Evolutionary conservation across 78 protist species (phyloP), one percentile per base, ranked within the genome.

Genomic region (Protostelium mycophagum): DNA sequence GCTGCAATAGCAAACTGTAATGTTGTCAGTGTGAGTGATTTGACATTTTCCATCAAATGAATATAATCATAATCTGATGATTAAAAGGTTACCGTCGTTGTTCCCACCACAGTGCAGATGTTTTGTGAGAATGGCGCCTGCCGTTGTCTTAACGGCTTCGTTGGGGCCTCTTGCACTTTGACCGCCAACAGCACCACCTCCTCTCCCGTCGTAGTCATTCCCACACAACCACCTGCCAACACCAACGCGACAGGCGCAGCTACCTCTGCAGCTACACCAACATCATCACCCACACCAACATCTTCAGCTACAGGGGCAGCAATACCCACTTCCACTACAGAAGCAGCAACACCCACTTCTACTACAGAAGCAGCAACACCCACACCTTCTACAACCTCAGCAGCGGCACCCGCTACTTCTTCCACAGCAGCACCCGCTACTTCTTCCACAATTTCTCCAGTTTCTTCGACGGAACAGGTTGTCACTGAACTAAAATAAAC

Each of bases 211-310:
- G 9, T 87, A 73, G 87, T 88, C 35, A 37, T 38, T 36, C 35
- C 91, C 35, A 84, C 73, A 84, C 1, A 73, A 36, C 0, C 36
- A n/a, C 63, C 5, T 85, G 38, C 9, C 38, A 36, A 10, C 38
- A 16, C 10, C 10, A 36, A 25, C 28, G 73, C 10, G 28, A 10
- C 91, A 89, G 85, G 85, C 37, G 0, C 37, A 1, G 38, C 86
- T 83, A 1, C 36, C 84, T 0, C n/a, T 85, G 85, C 91, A 89
- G 38, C 86, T 39, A 83, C 90, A 88, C 28, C 87, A 28, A 85
- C 87, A 28, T 10, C 23, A 28, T 10, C 87, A 85, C 10, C 87
- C 35, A 85, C 23, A 28, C 23, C 28, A 85, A 37, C 10, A 85
- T 10, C 87, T 37, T 10, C 23, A 37, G 10, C 87, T 37, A 23